Evolutionary conservation across 257 asterid genomes (phyloP).

Genomic region (Gentiana straminea): DNA sequence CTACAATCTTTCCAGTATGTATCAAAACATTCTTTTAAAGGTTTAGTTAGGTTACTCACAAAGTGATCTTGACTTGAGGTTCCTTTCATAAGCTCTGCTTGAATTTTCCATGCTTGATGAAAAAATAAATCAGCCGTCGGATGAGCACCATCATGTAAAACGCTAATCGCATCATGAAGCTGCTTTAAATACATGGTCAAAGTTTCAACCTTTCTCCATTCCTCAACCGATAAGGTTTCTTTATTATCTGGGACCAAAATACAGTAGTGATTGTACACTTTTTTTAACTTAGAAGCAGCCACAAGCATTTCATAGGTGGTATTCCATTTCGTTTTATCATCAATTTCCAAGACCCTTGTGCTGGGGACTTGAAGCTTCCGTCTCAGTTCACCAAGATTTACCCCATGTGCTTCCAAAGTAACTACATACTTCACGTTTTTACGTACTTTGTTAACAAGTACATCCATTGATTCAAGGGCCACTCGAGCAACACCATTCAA

Average conservation of each 20-base stretch:
- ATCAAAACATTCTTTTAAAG: slow-evolving; percentile 16
- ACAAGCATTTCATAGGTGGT: slow-evolving; percentile 78
- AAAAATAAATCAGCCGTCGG: slow-evolving; percentile 14
- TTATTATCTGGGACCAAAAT: slow-evolving; percentile 50
- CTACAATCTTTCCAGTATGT: slow-evolving; percentile 12
- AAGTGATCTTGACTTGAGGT: slow-evolving; percentile 6
- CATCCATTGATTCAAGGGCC: slow-evolving; percentile 30
- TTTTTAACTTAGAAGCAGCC: slow-evolving; percentile 67
- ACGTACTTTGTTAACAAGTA: slow-evolving; percentile 47
- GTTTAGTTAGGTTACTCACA: slow-evolving; percentile 7
- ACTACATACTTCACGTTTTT: slow-evolving; percentile 56
- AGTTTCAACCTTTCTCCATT: slow-evolving; percentile 59
- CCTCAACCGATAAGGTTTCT: slow-evolving; percentile 40
- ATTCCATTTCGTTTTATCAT: slow-evolving; percentile 63
- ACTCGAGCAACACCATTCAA: slow-evolving; percentile 50
- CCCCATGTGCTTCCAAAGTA: slow-evolving; percentile 39
- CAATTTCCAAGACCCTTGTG: slow-evolving; percentile 39
- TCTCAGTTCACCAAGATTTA: slow-evolving; percentile 40
- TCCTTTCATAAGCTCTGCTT: slow-evolving; percentile 6
- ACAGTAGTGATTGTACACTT: slow-evolving; percentile 60
- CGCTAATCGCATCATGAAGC: slow-evolving; percentile 2
- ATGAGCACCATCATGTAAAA: slow-evolving; percentile 2
- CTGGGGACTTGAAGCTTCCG: slow-evolving; percentile 75
- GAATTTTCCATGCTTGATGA: slow-evolving; percentile 7
- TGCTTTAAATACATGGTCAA: slow-evolving; percentile 12